Evolutionary conservation across 441 rosid species (phyloP), one percentile per base, ranked within the genome.

Genomic region (Brassica balearica): DNA sequence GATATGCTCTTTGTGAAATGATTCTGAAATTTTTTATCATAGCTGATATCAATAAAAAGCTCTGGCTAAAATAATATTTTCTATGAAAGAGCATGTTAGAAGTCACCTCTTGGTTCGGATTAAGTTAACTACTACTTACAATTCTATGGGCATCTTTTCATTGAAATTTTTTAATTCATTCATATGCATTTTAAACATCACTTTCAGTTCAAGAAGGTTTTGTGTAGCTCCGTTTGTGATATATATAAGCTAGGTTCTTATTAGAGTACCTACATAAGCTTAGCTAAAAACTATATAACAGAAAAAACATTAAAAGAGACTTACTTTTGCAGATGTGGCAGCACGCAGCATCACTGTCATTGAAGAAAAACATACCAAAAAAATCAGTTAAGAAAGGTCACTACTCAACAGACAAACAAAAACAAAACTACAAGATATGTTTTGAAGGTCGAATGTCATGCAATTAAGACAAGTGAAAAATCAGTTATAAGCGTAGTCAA

Each of bases 321-420:
- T 84, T 81, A 96, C 99, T 91, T 81, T 91, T 81, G 87, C 99
- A 96, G 83, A 72, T 73, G 74, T 86, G 89, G 86, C 99, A 96
- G 87, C 88, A 77, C 59, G 89, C 95, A 69, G 96, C 97, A 77
- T 94, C 99, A 87, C 99, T 96, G 98, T 72, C 75, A 81, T 82
- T 43, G 15, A 51, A 51, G 58, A 51, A 51, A 51, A 51, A 51
- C 58, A 14, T 51, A 51, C 8, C 58, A 51, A 53, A 19, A 65
- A 55, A 60, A 27, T 36, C 60, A 80, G 71, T 76, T 71, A 51
- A 65, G 68, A 65, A 56, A 74, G 41, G 38, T 69, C 58, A 56
- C 25, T 58, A 63, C 55, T 69, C 68, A 69, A 64, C 71, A 72
- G 38, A 73, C 19, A n/a, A 5, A 46, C 17, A 62, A 36, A 14